A percentile compares a stretch with the other conserved stretches of the same genome.
Conservation (phyloP, 129 eudicot genomes). For the Ambrosia trifida region DNA sequence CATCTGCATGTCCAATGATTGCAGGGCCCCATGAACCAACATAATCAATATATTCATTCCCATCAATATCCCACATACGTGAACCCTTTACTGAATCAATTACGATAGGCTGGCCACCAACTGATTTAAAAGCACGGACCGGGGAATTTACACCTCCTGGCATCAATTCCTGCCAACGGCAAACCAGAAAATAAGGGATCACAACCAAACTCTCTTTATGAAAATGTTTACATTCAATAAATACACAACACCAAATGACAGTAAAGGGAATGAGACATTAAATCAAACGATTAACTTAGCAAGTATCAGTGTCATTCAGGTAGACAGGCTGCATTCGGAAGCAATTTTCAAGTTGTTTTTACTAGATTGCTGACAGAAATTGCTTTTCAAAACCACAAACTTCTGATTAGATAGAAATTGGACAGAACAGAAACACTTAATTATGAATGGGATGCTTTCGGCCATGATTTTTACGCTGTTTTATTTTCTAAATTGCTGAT, state of each 20-base stretch:
- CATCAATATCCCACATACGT: slow-evolving; percentile 95
- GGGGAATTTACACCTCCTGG: slow-evolving; percentile 99
- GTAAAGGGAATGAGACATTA: not conserved
- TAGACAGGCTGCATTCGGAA: not conserved
- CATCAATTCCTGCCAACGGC: slow-evolving; percentile 75
- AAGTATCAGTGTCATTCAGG: not conserved
- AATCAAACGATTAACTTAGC: not conserved
- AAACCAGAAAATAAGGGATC: slow-evolving; percentile 5
- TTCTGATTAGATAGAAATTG: not conserved
- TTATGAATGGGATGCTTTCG: not conserved
- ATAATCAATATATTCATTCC: slow-evolving; percentile 89
- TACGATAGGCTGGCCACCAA: slow-evolving; percentile 92
- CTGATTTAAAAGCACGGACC: slow-evolving; percentile 92
- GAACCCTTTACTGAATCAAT: slow-evolving; percentile 93
- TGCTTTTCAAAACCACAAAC: not conserved
- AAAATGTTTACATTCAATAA: not conserved
- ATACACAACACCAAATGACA: not conserved
- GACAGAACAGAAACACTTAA: not conserved
- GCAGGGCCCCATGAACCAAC: slow-evolving; percentile 99
- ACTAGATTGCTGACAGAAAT: not conserved
- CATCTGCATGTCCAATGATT: slow-evolving; percentile 93
- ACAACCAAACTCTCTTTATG: not conserved
- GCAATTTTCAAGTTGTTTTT: not conserved
- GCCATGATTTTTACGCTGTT: not conserved
- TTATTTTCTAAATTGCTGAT: not conserved